Percentiles rank a stretch among this genome's conserved stretches.
phyloP scores from a whole-genome alignment of 441 rosid genomes.

The Iberis amara region DNA sequence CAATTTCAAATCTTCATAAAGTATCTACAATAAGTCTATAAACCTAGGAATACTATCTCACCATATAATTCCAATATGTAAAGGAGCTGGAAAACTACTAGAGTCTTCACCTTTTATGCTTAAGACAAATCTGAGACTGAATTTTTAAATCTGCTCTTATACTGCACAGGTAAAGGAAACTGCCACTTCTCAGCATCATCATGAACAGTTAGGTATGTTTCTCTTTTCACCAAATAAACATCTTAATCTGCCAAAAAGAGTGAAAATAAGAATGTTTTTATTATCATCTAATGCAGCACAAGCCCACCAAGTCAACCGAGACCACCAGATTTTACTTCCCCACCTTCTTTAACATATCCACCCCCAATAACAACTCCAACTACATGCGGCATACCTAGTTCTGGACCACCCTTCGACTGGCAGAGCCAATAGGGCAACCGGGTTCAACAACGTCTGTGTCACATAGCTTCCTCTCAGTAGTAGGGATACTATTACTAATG shows the following conservation, averaged over 20 bases:
- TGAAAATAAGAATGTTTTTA: slow-evolving; percentile 18
- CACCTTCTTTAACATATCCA: slow-evolving; percentile 40
- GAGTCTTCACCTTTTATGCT: slow-evolving; percentile 3
- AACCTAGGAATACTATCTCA: slow-evolving; percentile 9
- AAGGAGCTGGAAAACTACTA: slow-evolving; percentile 3
- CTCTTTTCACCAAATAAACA: slow-evolving; percentile 16
- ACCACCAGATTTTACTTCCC: slow-evolving; percentile 37
- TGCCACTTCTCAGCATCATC: slow-evolving; percentile 61
- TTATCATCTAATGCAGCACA: slow-evolving; percentile 42
- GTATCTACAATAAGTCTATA: slow-evolving; percentile 12
- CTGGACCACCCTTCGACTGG: slow-evolving; percentile 52
- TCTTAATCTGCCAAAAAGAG: slow-evolving; percentile 19
- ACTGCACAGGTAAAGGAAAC: slow-evolving; percentile 65
- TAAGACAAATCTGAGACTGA: slow-evolving; percentile 15
- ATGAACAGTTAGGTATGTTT: slow-evolving; percentile 53
- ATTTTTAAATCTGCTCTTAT: slow-evolving; percentile 18
- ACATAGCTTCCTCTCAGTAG: slow-evolving; percentile 34
- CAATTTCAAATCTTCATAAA: slow-evolving; percentile 17
- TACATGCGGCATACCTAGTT: slow-evolving; percentile 40
- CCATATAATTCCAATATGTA: slow-evolving; percentile 5
- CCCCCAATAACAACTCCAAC: slow-evolving; percentile 47
- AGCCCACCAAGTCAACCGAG: slow-evolving; percentile 43
- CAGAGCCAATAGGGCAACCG: slow-evolving; percentile 79
- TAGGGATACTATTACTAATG: slow-evolving; percentile 37
- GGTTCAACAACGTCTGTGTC: slow-evolving; percentile 58